These are phyloP conservation scores for Thraustochytrium sp. DNA, from an alignment of 352 stramenopile species.

Conservation along the genomic window DNA sequence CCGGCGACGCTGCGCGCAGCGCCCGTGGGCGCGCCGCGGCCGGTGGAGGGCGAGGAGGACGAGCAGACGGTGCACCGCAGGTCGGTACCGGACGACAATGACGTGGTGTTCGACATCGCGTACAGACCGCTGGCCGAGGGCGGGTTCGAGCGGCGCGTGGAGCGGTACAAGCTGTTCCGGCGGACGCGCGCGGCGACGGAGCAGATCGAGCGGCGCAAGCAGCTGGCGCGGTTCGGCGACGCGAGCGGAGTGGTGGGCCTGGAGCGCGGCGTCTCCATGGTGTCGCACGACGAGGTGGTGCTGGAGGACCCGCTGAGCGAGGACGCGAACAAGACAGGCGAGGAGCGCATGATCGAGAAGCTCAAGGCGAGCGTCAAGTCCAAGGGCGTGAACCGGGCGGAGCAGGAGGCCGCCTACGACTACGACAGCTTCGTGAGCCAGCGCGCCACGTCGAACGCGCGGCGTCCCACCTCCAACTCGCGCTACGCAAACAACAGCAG, in stretches of 20 bases:
- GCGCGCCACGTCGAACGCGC: not conserved
- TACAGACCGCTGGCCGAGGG: not conserved
- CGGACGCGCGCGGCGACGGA: not conserved
- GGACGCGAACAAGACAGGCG: constrained; percentile 34
- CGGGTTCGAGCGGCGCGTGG: not conserved
- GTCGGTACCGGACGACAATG: not conserved
- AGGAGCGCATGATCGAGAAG: constrained; percentile 33
- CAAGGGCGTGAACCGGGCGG: not conserved
- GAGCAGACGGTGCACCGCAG: not conserved
- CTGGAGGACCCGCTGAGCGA: constrained; percentile 36
- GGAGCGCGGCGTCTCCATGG: constrained; percentile 23
- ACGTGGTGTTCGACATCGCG: constrained; percentile 2
- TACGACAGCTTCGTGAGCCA: constrained; percentile 23
- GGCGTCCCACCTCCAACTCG: not conserved
- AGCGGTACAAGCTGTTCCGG: constrained; percentile 7
- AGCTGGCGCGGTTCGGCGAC: constrained; percentile 4
- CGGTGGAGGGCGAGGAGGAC: not conserved
- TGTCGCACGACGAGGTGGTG: constrained; percentile 12
- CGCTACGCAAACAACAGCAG: not conserved
- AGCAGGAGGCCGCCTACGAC: constrained; percentile 15
- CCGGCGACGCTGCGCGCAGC: not conserved
- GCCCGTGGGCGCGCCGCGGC: not conserved
- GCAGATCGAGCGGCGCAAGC: not conserved
- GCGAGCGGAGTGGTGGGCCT: not conserved
- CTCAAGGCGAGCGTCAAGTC: constrained; percentile 30